Conservation (phyloP, 495 filamentous ascomycete genomes). For the Podospora bellae-mahoneyi region DNA sequence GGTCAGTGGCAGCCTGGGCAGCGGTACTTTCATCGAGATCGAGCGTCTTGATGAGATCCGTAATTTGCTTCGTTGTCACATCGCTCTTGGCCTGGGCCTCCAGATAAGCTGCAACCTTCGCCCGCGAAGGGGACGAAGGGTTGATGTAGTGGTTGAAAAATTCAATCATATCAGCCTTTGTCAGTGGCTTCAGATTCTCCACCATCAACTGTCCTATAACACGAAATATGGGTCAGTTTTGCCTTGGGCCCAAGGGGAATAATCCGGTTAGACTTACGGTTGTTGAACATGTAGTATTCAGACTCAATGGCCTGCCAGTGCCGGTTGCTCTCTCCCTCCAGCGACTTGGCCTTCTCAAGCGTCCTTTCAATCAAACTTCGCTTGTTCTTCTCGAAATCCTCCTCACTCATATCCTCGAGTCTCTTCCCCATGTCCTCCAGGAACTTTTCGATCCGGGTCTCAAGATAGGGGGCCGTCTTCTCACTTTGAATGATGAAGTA, state of each 20-base stretch:
- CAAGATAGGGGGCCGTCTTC: constrained; percentile 74
- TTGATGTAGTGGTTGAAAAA: constrained; percentile 78
- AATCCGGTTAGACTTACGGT: constrained; percentile 51
- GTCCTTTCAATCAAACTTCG: constrained; percentile 83
- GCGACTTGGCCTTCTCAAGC: constrained; percentile 88
- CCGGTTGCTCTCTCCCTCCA: constrained; percentile 75
- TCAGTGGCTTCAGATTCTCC: constrained; percentile 66
- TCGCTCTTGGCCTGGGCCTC: constrained; percentile 61
- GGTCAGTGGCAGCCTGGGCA: constrained; percentile 30
- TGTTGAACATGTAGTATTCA: constrained; percentile 86
- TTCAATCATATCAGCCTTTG: constrained; percentile 70
- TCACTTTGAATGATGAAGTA: constrained; percentile 95
- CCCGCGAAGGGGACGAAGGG: constrained; percentile 66
- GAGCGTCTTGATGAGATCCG: constrained; percentile 46
- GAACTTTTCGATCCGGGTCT: constrained; percentile 83
- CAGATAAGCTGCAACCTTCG: constrained; percentile 81
- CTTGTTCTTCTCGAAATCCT: constrained; percentile 89
- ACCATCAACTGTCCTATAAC: constrained; percentile 68
- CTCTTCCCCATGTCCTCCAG: constrained; percentile 59
- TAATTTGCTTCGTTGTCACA: constrained; percentile 50
- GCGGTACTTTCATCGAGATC: constrained; percentile 21
- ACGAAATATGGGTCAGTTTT: constrained; percentile 15
- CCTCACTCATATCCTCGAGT: constrained; percentile 71
- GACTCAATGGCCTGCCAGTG: constrained; percentile 82
- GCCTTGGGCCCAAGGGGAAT: background rate